phyloP scores from a whole-genome alignment of 2,329 filamentous ascomycete species.

The Fusarium sp. region DNA sequence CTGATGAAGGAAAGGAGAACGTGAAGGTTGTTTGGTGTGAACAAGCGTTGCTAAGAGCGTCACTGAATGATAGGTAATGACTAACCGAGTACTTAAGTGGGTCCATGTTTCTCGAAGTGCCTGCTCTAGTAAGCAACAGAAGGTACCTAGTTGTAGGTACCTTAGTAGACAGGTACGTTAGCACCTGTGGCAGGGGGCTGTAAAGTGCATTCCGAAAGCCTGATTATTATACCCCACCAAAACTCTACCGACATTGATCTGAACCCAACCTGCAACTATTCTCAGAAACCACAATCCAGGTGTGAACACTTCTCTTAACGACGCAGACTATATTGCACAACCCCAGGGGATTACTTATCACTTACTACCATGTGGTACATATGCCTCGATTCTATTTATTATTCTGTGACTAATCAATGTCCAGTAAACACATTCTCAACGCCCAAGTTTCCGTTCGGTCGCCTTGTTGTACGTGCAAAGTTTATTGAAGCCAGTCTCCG shows the following conservation, averaged over 20 bases:
- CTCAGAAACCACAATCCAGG: not conserved
- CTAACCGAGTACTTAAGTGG: constrained; percentile 10
- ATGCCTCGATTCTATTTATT: not conserved
- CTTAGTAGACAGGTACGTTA: not conserved
- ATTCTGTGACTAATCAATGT: constrained; percentile 6
- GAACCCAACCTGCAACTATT: constrained; percentile 1
- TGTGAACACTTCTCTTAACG: not conserved
- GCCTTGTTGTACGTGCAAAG: constrained; percentile 78
- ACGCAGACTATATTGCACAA: not conserved
- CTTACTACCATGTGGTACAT: constrained; percentile 50
- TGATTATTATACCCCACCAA: constrained; percentile 34
- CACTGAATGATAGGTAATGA: constrained; percentile 22
- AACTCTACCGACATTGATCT: constrained; percentile 16
- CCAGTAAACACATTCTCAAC: constrained; percentile 96
- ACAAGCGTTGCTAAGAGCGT: constrained; percentile 10
- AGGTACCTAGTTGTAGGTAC: not conserved
- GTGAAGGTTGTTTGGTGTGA: not conserved
- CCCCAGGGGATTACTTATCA: not conserved
- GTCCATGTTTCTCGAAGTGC: not conserved
- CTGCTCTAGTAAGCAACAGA: not conserved
- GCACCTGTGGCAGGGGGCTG: constrained; percentile 6
- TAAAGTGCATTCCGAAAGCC: constrained; percentile 12
- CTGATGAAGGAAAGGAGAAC: not conserved
- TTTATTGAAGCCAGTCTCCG: not conserved
- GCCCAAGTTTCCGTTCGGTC: constrained; percentile 96